These are phyloP conservation scores for Globisporangium heterothallicum DNA, from an alignment of 352 stramenopile species.

Conservation along the genomic window DNA sequence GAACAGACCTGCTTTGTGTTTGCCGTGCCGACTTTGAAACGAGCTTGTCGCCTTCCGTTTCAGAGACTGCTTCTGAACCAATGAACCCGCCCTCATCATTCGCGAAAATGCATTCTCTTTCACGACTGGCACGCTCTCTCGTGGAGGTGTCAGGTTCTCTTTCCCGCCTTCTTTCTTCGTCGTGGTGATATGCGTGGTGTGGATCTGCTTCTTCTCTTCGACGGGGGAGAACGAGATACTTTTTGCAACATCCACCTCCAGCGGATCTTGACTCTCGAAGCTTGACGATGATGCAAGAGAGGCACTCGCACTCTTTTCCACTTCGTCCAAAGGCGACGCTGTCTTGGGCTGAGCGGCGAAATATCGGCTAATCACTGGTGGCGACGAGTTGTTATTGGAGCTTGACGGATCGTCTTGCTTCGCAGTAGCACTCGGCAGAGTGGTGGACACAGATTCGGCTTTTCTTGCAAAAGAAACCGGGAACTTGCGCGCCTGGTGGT, in stretches of 20 bases:
- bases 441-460: not conserved
- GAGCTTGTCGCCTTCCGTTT: constrained; percentile 38
- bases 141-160: constrained; percentile 31
- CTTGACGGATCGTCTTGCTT: not conserved
- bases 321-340: constrained; percentile 24
- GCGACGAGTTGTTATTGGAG: not conserved
- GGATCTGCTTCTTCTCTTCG: constrained; percentile 23
- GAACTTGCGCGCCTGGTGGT: not conserved
- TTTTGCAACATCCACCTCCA: constrained; percentile 35
- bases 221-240: constrained; percentile 51
- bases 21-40: constrained; percentile 1
- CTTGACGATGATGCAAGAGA: constrained; percentile 4
- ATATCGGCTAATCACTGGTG: constrained; percentile 16
- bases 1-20: constrained; percentile 4
- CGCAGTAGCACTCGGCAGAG: not conserved
- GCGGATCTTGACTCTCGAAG: constrained; percentile 56
- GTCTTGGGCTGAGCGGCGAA: constrained; percentile 17
- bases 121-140: constrained; percentile 4
- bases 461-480: not conserved
- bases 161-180: constrained; percentile 26
- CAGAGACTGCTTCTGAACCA: constrained; percentile 43
- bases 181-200: not conserved
- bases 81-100: constrained; percentile 69
- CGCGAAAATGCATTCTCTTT: constrained; percentile 79
- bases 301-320: constrained; percentile 20